Evolutionary conservation across 73 alveolate genomes (phyloP).

Genomic region (Tetrahymena elliotti): DNA sequence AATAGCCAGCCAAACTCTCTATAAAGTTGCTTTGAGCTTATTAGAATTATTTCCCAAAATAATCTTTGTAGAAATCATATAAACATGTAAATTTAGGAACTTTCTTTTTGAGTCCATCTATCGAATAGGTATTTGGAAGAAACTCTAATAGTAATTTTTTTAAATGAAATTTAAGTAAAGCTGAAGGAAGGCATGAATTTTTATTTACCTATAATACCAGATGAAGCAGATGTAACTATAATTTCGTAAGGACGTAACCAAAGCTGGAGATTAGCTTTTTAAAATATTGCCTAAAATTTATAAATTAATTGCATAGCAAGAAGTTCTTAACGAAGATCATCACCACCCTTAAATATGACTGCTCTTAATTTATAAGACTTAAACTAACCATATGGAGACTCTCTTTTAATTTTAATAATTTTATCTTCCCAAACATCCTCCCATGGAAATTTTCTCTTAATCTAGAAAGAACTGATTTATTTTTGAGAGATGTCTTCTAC

Average conservation of each 20-base stretch:
- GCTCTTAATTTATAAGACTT: slow-evolving; percentile 70
- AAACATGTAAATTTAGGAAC: slow-evolving; percentile 55
- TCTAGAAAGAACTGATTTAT: not conserved
- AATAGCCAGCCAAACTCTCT: slow-evolving; percentile 28
- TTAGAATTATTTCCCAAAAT: slow-evolving; percentile 44
- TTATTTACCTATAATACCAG: slow-evolving; percentile 55
- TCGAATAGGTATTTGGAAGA: slow-evolving; percentile 67
- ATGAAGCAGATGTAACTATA: slow-evolving; percentile 62
- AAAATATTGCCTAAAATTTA: slow-evolving; percentile 60
- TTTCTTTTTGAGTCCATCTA: slow-evolving; percentile 77
- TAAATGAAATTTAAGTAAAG: not conserved
- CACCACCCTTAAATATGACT: slow-evolving; percentile 76
- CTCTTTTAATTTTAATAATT: slow-evolving; percentile 21
- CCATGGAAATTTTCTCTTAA: slow-evolving; percentile 4
- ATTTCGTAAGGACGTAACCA: slow-evolving; percentile 76
- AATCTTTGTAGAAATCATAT: slow-evolving; percentile 57
- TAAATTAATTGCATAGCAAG: slow-evolving; percentile 79
- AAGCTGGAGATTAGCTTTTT: slow-evolving; percentile 55
- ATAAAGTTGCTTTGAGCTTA: slow-evolving; percentile 25
- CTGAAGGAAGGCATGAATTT: not conserved
- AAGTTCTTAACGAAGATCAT: slow-evolving; percentile 80
- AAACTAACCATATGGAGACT: slow-evolving; percentile 41
- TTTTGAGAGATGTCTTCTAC: not conserved
- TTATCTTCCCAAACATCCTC: slow-evolving; percentile 49
- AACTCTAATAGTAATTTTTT: slow-evolving; percentile 36